Percentiles rank a stretch among this genome's conserved stretches.
Conservation (phyloP, 805 yeast genomes). For the Yamadazyma olivae region DNA sequence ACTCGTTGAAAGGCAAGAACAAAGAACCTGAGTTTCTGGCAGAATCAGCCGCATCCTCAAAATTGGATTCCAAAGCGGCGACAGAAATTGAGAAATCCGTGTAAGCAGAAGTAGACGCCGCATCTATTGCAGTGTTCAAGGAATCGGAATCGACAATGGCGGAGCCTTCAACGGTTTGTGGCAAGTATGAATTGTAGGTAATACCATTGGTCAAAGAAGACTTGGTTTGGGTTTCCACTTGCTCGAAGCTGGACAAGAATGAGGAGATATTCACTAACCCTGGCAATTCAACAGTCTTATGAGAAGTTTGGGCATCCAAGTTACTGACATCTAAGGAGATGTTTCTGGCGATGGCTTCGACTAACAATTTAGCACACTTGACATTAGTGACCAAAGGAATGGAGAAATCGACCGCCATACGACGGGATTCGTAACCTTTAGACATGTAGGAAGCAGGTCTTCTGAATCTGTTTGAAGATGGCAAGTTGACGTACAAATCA, state of each 20-base stretch:
- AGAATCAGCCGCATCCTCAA: constrained; percentile 57
- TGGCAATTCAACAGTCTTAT: constrained; percentile 75
- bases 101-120: constrained; percentile 59
- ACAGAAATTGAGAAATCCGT: constrained; percentile 82
- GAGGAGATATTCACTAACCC: constrained; percentile 84
- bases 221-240: constrained; percentile 67
- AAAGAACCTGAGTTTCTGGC: constrained; percentile 70
- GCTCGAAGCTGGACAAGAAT: constrained; percentile 68
- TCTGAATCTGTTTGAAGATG: constrained; percentile 95
- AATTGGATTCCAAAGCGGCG: constrained; percentile 76
- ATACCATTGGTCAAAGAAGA: constrained; percentile 81
- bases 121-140: constrained; percentile 61
- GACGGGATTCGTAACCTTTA: constrained; percentile 96
- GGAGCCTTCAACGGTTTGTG: constrained; percentile 62
- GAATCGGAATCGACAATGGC: constrained; percentile 63
- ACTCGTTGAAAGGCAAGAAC: constrained; percentile 76
- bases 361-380: constrained; percentile 90
- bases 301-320: constrained; percentile 89
- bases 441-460: constrained; percentile 98
- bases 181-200: constrained; percentile 78
- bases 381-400: constrained; percentile 97
- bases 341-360: constrained; percentile 87
- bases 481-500: constrained; percentile 93
- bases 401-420: constrained; percentile 99
- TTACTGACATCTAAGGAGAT: constrained; percentile 64